phyloP scores from a whole-genome alignment of 805 yeast genomes.

The Zygotorulaspora sp. region DNA sequence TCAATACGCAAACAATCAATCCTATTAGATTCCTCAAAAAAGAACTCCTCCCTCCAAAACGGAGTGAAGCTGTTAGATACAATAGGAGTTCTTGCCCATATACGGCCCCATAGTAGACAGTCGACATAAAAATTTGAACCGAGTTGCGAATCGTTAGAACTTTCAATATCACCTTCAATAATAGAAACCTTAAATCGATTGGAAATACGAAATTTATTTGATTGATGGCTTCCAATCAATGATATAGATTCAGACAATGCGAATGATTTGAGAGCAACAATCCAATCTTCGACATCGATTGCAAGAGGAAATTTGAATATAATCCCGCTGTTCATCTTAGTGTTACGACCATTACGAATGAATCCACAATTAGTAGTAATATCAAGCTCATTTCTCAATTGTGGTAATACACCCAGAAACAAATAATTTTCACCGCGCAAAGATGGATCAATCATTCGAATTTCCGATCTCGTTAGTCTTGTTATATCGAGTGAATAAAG shows the following conservation, averaged over 20 bases:
- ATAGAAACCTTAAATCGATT: constrained; percentile 53
- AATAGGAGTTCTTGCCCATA: constrained; percentile 75
- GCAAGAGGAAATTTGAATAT: constrained; percentile 60
- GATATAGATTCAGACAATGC: constrained; percentile 48
- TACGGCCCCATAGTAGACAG: constrained; percentile 62
- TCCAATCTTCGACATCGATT: constrained; percentile 74
- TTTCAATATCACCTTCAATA: constrained; percentile 54
- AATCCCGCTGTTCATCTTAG: constrained; percentile 16
- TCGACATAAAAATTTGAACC: constrained; percentile 54
- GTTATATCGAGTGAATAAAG: constrained; percentile 56
- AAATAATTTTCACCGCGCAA: constrained; percentile 55
- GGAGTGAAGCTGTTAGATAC: constrained; percentile 50
- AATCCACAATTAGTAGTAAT: constrained; percentile 7
- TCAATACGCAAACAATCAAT: constrained; percentile 49
- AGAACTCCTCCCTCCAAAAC: constrained; percentile 80
- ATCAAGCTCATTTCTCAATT: constrained; percentile 41
- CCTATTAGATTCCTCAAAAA: constrained; percentile 50
- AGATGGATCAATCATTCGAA: constrained; percentile 59
- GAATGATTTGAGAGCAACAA: constrained; percentile 60
- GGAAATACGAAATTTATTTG: constrained; percentile 47
- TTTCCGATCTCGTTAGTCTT: constrained; percentile 51
- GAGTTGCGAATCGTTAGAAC: constrained; percentile 4
- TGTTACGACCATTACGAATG: constrained; percentile 9
- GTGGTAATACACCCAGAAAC: constrained; percentile 53
- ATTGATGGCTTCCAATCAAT: constrained; percentile 25